Conservation (phyloP, 306 rosid genomes). For the Coriaria nepalensis region DNA sequence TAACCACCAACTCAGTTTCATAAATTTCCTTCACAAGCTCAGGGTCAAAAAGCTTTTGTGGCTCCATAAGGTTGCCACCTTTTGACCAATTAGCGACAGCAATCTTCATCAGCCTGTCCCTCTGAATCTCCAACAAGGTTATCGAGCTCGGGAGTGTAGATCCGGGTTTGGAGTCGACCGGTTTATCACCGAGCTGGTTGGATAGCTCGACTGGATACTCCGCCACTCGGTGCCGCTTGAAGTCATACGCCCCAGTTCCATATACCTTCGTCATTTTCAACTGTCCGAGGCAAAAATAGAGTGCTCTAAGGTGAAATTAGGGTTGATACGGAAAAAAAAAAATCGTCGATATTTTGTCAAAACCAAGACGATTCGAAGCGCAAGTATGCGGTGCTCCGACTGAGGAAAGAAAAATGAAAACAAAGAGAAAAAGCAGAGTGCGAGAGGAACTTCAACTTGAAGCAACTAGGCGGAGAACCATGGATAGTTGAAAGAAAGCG, state of each 20-base stretch:
- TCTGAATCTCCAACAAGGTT: slow-evolving; percentile 77
- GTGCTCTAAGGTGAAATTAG: background rate
- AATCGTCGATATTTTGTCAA: too few species aligned
- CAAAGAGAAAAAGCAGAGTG: too few species aligned
- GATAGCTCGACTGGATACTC: slow-evolving; percentile 56
- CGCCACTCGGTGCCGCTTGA: slow-evolving; percentile 89
- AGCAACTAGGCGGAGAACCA: too few species aligned
- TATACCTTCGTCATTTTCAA: slow-evolving; percentile 85
- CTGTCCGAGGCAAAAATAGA: too few species aligned
- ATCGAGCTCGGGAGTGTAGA: slow-evolving; percentile 47
- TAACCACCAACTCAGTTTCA: slow-evolving; percentile 49
- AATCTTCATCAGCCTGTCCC: slow-evolving; percentile 75
- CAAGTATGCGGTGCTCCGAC: too few species aligned
- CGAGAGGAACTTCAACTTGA: too few species aligned
- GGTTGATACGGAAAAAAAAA: too few species aligned
- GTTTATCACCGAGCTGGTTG: slow-evolving; percentile 26
- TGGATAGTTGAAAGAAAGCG: too few species aligned
- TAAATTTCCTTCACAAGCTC: slow-evolving; percentile 66
- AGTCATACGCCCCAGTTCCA: slow-evolving; percentile 75
- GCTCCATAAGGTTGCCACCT: slow-evolving; percentile 20
- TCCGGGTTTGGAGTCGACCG: slow-evolving; percentile 44
- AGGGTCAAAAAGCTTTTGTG: slow-evolving; percentile 39
- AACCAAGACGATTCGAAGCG: too few species aligned
- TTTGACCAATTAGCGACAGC: slow-evolving; percentile 70
- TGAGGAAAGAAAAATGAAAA: too few species aligned